phyloP scores from a whole-genome alignment of 805 yeast species.

The Candida manassasensis region DNA sequence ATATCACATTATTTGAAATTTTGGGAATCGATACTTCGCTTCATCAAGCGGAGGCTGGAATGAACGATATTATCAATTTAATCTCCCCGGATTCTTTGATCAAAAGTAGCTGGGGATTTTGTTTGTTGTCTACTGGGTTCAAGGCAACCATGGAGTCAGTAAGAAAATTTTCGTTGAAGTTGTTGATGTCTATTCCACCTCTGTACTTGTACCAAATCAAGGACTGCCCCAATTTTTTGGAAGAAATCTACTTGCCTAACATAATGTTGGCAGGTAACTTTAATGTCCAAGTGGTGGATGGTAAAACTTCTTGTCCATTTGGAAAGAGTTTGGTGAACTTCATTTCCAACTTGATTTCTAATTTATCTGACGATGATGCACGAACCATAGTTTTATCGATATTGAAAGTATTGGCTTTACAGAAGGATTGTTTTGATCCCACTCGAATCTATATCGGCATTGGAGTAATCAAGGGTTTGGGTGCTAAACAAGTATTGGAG shows the following conservation, averaged over 20 bases:
- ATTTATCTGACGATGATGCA: constrained; percentile 22
- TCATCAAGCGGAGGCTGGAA: constrained; percentile 80
- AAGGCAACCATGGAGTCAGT: constrained; percentile 75
- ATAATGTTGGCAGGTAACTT: constrained; percentile 63
- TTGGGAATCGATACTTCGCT: constrained; percentile 79
- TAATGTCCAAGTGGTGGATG: constrained; percentile 29
- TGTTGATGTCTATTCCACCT: constrained; percentile 50
- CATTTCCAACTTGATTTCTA: constrained; percentile 32
- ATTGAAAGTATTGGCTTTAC: constrained; percentile 43
- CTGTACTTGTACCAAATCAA: constrained; percentile 36
- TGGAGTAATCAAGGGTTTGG: constrained; percentile 56
- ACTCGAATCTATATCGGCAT: constrained; percentile 56
- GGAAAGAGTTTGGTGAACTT: constrained; percentile 50
- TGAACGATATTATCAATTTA: constrained; percentile 53
- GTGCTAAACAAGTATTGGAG: constrained; percentile 17
- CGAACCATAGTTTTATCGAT: constrained; percentile 20
- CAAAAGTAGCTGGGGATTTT: constrained; percentile 67
- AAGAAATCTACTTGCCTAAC: constrained; percentile 49
- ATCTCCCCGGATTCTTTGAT: constrained; percentile 48
- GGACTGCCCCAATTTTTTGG: constrained; percentile 41
- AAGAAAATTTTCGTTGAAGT: constrained; percentile 52
- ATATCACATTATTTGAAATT: constrained; percentile 70
- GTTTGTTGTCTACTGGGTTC: constrained; percentile 71
- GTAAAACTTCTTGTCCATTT: constrained; percentile 45
- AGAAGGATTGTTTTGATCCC: constrained; percentile 59